These are phyloP conservation scores for Physaria fendleri DNA, from an alignment of 345 rosid species.

Conservation along the genomic window DNA sequence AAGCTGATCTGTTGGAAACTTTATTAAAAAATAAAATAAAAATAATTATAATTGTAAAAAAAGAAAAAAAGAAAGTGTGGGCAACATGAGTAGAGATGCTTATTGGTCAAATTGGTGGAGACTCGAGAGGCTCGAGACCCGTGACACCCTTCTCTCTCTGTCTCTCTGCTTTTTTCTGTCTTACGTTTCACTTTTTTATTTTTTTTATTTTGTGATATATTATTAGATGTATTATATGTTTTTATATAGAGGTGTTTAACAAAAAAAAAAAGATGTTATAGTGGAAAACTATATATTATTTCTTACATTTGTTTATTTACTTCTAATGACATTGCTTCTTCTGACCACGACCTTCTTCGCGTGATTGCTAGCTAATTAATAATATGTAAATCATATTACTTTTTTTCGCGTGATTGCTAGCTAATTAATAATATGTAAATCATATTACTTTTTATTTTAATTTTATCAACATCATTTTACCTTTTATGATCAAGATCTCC, in stretches of 20 bases:
- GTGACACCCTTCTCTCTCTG: constrained; percentile 22
- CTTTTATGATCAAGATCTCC: too few species aligned
- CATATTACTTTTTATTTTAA: background rate
- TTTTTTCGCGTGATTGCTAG: background rate
- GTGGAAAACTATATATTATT: background rate
- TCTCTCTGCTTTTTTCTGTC: constrained; percentile 18
- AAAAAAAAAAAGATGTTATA: background rate
- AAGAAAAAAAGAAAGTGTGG: constrained; percentile 15
- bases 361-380: background rate
- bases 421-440: background rate
- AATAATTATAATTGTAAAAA: constrained; percentile 3
- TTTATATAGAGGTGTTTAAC: too few species aligned
- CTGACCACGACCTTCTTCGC: constrained; percentile 1
- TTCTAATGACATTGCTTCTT: background rate
- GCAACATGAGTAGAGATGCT: constrained; percentile 22
- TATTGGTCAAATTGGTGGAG: constrained; percentile 15
- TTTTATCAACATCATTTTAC: too few species aligned
- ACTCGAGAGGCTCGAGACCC: constrained; percentile 1
- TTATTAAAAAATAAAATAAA: background rate
- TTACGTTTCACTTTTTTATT: background rate
- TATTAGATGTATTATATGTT: background rate
- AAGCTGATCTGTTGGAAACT: background rate
- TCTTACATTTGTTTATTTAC: background rate
- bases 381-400: background rate
- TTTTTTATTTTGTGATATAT: background rate